These are phyloP conservation scores for Zea luxurians DNA, from an alignment of 176 grass and related monocot genomes.

Conservation along the genomic window DNA sequence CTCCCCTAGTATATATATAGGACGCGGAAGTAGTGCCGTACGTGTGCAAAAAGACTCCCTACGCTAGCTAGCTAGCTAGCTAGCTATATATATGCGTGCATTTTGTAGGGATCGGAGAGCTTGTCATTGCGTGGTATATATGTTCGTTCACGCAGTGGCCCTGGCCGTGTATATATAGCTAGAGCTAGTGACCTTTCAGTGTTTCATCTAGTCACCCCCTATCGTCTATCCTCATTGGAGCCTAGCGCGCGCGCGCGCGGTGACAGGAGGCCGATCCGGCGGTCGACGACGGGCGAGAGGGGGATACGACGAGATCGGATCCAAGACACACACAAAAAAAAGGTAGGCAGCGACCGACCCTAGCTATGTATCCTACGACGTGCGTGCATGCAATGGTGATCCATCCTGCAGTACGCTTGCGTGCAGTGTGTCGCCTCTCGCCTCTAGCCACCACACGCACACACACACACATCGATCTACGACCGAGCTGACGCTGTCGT, in stretches of 20 bases:
- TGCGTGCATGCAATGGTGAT: neutral
- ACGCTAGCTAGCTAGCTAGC: neutral
- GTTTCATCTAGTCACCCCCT: conserved; percentile 42
- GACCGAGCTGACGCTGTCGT: too few species aligned
- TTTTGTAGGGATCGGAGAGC: neutral
- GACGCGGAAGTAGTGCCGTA: neutral
- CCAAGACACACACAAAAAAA: neutral
- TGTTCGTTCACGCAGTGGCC: neutral
- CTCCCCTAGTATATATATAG: too few species aligned
- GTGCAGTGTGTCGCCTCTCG: too few species aligned
- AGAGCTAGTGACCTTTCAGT: conserved; percentile 22
- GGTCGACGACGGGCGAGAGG: too few species aligned
- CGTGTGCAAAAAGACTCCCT: neutral
- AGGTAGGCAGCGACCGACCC: conserved; percentile 3
- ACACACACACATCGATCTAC: too few species aligned
- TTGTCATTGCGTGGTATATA: neutral
- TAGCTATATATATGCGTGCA: neutral
- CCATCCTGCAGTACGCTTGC: too few species aligned
- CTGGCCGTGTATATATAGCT: neutral
- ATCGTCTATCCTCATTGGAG: neutral
- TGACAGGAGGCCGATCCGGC: neutral
- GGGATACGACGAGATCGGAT: neutral
- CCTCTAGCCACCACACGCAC: too few species aligned
- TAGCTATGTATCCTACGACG: neutral
- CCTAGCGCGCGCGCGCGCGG: neutral